Evolutionary conservation across 208 protist species (phyloP).

Genomic region (Porcisia hertigi): DNA sequence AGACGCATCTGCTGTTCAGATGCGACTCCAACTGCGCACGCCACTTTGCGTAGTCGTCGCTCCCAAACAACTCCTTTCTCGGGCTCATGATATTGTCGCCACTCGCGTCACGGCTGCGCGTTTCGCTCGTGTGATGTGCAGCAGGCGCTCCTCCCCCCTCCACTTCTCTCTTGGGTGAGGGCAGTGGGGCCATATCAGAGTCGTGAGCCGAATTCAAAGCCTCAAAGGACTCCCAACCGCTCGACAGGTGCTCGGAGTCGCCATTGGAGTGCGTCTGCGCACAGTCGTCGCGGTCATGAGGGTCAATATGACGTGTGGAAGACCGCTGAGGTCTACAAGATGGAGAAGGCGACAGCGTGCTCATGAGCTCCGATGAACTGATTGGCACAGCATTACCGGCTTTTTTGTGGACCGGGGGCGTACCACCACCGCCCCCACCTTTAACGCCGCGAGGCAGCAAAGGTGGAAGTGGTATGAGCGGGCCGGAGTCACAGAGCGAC

Average conservation of each 20-base stretch:
- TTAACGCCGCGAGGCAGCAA: not conserved
- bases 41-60: conserved; percentile 8
- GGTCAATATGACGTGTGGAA: not conserved
- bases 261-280: not conserved
- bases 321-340: not conserved
- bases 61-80: too few relatives aligned
- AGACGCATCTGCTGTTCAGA: not conserved
- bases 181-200: not conserved
- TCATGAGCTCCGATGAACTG: not conserved
- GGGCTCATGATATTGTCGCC: not conserved
- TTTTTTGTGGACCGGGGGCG: not conserved
- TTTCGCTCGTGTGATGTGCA: not conserved
- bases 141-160: not conserved
- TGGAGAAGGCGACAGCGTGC: not conserved
- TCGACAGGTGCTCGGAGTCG: not conserved
- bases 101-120: not conserved
- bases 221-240: conserved; percentile 18
- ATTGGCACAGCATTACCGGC: not conserved
- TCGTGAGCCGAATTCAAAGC: not conserved
- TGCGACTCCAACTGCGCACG: conserved; percentile 7
- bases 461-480: not conserved
- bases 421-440: not conserved
- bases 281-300: not conserved
- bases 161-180: not conserved
- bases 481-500: not conserved